Evolutionary conservation across 441 rosid species (phyloP), one percentile per base, ranked within the genome.

Genomic region (Erodium moschatum): DNA sequence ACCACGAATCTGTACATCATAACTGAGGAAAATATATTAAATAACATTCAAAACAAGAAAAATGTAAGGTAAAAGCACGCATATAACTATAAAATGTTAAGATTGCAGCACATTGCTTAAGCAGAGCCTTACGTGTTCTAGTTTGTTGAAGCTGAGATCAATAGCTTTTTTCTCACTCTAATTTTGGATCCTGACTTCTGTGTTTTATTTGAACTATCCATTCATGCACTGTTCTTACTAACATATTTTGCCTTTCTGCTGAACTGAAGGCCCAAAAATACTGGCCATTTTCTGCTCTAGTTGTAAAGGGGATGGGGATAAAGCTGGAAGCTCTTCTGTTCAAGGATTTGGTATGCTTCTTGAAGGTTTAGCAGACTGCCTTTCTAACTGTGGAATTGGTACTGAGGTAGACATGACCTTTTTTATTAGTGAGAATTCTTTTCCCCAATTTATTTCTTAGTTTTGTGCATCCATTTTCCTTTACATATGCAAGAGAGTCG

Each of bases 361-460:
- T 29, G 85, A 83, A 64, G 90, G 96, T 64, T 78, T 94, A 86
- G 96, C 91, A 61, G 86, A 81, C 68, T 94, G 97, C 74, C 31
- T 89, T 54, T 66, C 81, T 67, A 82, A 83, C 78, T 65, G 77
- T 27, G 86, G 87, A 74, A 79, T 72, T 74, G 60, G 72, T 35
- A 19, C 75, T 52, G 79, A 79, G 80, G 95, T 87, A 72, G 44
- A 40, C 12, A 40, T 40, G 44, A 12, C 44, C 44, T 40, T 40
- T 40, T 40, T 40, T 40, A 40, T 40, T 40, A 8, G 44, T 40
- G 44, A 40, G 44, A 40, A 40, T 40, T 40, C 44, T 40, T 40
- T 40, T 40, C 44, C 44, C 44, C 44, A 40, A 40, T 40, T 40
- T 40, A 40, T 40, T 8, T 40, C 7, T 9, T 40, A 40, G 44